Percentiles rank a stretch among this genome's conserved stretches.
Conservation (phyloP, 306 rosid genomes). For the Vicia villosa region DNA sequence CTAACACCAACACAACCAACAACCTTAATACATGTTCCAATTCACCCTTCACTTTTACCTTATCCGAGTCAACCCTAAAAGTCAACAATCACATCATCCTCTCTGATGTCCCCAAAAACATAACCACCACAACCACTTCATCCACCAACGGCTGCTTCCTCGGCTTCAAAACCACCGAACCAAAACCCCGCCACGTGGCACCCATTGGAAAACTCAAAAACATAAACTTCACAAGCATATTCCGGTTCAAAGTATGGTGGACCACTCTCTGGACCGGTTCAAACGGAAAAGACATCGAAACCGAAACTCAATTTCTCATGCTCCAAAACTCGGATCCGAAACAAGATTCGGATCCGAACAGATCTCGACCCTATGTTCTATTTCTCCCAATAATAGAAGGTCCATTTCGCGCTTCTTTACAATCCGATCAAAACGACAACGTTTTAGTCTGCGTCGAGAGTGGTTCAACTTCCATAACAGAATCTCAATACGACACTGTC, state of each 20-base stretch:
- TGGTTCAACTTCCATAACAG: constrained; percentile 47
- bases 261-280: constrained; percentile 93
- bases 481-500: constrained; percentile 40
- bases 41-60: constrained; percentile 37
- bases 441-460: constrained; percentile 80
- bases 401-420: constrained; percentile 63
- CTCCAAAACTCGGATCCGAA: constrained; percentile 46
- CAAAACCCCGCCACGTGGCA: constrained; percentile 64
- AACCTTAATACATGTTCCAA: no score
- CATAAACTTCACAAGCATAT: constrained; percentile 74
- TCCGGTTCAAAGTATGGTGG: constrained; percentile 99
- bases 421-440: constrained; percentile 52
- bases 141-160: constrained; percentile 65
- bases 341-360: not conserved
- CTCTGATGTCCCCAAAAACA: constrained; percentile 72
- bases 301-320: constrained; percentile 77
- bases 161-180: constrained; percentile 55
- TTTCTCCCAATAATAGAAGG: constrained; percentile 74
- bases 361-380: constrained; percentile 67
- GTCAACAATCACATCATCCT: constrained; percentile 64
- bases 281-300: constrained; percentile 80
- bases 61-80: constrained; percentile 50
- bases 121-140: constrained; percentile 39
- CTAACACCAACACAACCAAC: not conserved
- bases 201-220: constrained; percentile 65